Evolutionary conservation across 768 basidiomycete species (phyloP), one percentile per base, ranked within the genome.

Genomic region (Phaeolepiota aurea): DNA sequence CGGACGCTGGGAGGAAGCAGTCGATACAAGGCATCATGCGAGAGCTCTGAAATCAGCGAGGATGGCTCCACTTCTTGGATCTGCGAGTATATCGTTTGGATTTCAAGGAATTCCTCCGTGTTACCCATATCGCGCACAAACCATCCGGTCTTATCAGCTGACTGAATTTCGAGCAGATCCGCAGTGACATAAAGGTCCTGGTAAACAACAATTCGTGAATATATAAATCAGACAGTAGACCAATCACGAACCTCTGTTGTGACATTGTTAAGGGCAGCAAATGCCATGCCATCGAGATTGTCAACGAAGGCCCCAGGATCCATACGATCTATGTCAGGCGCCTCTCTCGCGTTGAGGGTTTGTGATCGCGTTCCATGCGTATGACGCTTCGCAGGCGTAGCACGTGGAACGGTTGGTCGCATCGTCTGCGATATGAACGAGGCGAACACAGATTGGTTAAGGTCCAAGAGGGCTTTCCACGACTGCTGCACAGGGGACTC

Each of bases 111-210:
- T 35, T 91, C 88, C 9, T 76, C 71, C 35, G 64, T 57, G 0
- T 68, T 59, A 12, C 58, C 59, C 0, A 65, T 54, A n/a, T 89
- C 87, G 40, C 76, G 67, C 21, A 62, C 41, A 58, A 88, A 85
- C 87, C 88, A 91, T 2, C 84, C 88, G 2, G 76, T 80, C 21
- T 79, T 76, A 54, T 91, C 88, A 12, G 77, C 74, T 1, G 76
- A 79, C 56, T 91, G 88, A 0, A 87, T 76, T 57, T 91, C 88
- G 7, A 91, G 68, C 13, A 89, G 59, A 55, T 91, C 88, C 3
- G 79, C 75, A 4, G 83, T 79, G 32, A 80, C 66, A 50, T 87
- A 82, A 25, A 91, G 65, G 59, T 90, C 87, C 85, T 89, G 45
- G 22, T 22, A 37, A 34, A 4, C 20, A 38, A 44, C 7, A 21